Conservation (phyloP, 208 protist species). For the Leptomonas seymouri region DNA sequence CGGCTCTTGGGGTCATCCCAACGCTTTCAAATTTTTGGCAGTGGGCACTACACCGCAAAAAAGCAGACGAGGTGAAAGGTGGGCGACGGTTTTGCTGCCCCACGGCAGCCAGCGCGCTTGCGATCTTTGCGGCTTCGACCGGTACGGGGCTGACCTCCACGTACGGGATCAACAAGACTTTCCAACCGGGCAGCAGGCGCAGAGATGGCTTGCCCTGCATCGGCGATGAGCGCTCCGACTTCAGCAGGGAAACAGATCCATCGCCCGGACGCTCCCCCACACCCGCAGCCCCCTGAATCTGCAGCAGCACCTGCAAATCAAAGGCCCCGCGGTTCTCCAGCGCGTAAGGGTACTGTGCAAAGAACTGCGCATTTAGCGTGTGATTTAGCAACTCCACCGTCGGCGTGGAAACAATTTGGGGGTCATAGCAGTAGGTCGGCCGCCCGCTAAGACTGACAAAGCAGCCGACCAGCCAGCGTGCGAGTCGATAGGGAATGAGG, state of each 20-base stretch:
- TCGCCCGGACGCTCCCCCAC: neutral
- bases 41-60: neutral
- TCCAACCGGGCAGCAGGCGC: constrained; percentile 24
- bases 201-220: neutral
- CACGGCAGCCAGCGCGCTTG: too few species aligned
- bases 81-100: neutral
- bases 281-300: constrained; percentile 7
- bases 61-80: neutral
- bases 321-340: constrained; percentile 30
- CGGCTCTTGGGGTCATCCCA: too few species aligned
- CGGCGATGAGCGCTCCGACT: constrained; percentile 6
- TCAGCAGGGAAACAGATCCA: constrained; percentile 1
- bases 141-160: constrained; percentile 11
- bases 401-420: constrained; percentile 28
- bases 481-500: constrained; percentile 42
- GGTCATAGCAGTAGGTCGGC: constrained; percentile 52
- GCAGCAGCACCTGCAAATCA: constrained; percentile 25
- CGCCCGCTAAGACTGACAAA: constrained; percentile 28
- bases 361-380: constrained; percentile 37
- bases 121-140: too few species aligned
- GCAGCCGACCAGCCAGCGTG: constrained; percentile 36
- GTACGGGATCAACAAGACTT: constrained; percentile 30
- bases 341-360: constrained; percentile 29
- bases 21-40: neutral
- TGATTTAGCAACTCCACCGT: constrained; percentile 45